phyloP scores from a whole-genome alignment of 2,329 filamentous ascomycete species.

The Talaromyces islandicus region DNA sequence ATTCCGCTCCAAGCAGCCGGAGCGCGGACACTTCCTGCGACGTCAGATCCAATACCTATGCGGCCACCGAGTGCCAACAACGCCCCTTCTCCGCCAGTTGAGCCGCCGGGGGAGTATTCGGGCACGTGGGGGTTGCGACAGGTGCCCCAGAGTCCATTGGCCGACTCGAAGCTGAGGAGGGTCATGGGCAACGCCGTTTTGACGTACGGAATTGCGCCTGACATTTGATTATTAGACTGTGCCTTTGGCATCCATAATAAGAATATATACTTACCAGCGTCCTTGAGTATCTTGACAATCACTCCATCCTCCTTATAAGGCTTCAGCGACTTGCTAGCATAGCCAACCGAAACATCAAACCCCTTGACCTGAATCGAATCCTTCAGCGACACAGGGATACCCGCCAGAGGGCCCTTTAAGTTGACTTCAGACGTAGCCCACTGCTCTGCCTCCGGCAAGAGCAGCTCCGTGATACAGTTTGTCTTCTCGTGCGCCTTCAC shows the following conservation, averaged over 20 bases:
- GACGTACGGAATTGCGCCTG: constrained; percentile 76
- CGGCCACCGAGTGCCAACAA: constrained; percentile 74
- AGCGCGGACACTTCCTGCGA: constrained; percentile 79
- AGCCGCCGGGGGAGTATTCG: constrained; percentile 83
- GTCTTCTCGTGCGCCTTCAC: constrained; percentile 78
- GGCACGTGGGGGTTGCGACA: constrained; percentile 75
- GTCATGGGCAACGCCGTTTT: constrained; percentile 90
- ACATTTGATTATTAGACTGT: constrained; percentile 6
- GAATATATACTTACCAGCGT: constrained; percentile 51
- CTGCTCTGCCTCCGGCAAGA: constrained; percentile 69
- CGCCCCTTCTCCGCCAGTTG: constrained; percentile 78
- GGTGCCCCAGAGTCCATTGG: constrained; percentile 74
- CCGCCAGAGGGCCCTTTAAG: constrained; percentile 73
- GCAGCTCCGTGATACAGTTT: constrained; percentile 83
- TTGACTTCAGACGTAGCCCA: constrained; percentile 64
- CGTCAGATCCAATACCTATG: constrained; percentile 86
- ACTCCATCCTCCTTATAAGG: constrained; percentile 62
- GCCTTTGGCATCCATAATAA: background rate
- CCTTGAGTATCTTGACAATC: constrained; percentile 71
- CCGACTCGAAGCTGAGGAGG: constrained; percentile 77
- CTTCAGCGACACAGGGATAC: constrained; percentile 81
- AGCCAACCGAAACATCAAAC: constrained; percentile 78
- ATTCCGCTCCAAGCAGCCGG: constrained; percentile 88
- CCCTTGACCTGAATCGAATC: constrained; percentile 71
- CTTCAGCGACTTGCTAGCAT: constrained; percentile 62